Evolutionary conservation across 2,329 filamentous ascomycete species (phyloP).

Genomic region (Gnomoniopsis sp.): DNA sequence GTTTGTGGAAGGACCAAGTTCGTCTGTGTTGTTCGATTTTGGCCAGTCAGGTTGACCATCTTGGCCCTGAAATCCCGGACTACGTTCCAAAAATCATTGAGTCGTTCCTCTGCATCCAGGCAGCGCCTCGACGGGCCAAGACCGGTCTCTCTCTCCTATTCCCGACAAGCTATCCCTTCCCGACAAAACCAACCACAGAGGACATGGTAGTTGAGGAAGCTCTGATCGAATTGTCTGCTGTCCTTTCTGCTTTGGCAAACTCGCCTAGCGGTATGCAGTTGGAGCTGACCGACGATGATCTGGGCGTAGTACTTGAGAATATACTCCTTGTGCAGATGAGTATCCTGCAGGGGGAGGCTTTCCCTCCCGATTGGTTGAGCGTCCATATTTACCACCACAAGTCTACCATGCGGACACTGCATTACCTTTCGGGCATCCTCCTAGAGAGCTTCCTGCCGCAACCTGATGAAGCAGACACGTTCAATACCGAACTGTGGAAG

Average conservation of each 20-base stretch:
- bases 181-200: slow-evolving; percentile 63
- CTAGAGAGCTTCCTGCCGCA: slow-evolving; percentile 82
- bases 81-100: slow-evolving; percentile 90
- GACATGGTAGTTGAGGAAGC: slow-evolving; percentile 73
- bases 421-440: slow-evolving; percentile 76
- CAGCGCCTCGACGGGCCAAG: slow-evolving; percentile 49
- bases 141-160: slow-evolving; percentile 82
- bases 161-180: slow-evolving; percentile 86
- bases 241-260: slow-evolving; percentile 78
- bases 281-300: slow-evolving; percentile 70
- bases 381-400: slow-evolving; percentile 91
- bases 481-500: slow-evolving; percentile 93
- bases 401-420: slow-evolving; percentile 79
- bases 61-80: slow-evolving; percentile 78
- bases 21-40: slow-evolving; percentile 90
- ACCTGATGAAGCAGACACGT: slow-evolving; percentile 85
- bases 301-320: slow-evolving; percentile 72
- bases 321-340: slow-evolving; percentile 83
- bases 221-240: slow-evolving; percentile 81
- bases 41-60: slow-evolving; percentile 75
- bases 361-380: slow-evolving; percentile 86
- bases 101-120: slow-evolving; percentile 76
- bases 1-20: slow-evolving; percentile 90
- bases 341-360: slow-evolving; percentile 84
- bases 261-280: slow-evolving; percentile 71